Base-by-base conservation (phyloP, 2,329 filamentous ascomycete genomes). In the Fusarium temperatum region DNA sequence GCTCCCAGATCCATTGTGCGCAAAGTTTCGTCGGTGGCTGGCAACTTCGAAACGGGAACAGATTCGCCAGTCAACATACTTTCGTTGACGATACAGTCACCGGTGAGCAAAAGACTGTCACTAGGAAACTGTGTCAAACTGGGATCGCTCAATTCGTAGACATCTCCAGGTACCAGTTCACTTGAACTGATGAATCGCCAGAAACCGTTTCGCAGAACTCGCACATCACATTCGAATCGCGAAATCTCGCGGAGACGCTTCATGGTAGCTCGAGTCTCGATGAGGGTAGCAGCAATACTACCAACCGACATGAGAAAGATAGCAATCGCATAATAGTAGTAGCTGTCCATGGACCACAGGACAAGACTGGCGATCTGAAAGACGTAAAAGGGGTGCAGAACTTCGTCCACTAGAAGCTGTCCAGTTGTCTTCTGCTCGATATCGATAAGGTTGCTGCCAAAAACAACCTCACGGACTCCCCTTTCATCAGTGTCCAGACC, bases 11-110 rank as follows among this genome's bases (percentile, higher is more conserved):
- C 91, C 77, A 99, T 88, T 54, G 89, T 84, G 30, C 88, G 87
- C n/a, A 99, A 86, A 3, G 93, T 91, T 70, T 96, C 91, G 79
- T 98, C 92, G 5, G 90, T 94, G 8, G 94, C 91, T 3, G 96
- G 95, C 5, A 91, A 87, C 82, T 99, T 99, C 5, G 95, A 98
- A 3, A 99, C 96, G 6, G 96, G 97, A 9, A 99, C 95, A 45
- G 96, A 98, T 85, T 99, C 96, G 66, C 96, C 93, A 44, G 96
- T 99, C 41, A 99, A 89, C 96, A 99, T 99, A 84, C 96, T 98
- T 83, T 99, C 96, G 79, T 99, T 99, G 74, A 99, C 95, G 72
- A 99, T 98, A 79, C 95, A 98, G 83, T 99, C 97, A 45, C 96
- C 97, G 59, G 94, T 94, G 1, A 99, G 87, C 11, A 99, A 85